phyloP scores from a whole-genome alignment of 176 grass and related monocot genomes.

The Avena insularis region DNA sequence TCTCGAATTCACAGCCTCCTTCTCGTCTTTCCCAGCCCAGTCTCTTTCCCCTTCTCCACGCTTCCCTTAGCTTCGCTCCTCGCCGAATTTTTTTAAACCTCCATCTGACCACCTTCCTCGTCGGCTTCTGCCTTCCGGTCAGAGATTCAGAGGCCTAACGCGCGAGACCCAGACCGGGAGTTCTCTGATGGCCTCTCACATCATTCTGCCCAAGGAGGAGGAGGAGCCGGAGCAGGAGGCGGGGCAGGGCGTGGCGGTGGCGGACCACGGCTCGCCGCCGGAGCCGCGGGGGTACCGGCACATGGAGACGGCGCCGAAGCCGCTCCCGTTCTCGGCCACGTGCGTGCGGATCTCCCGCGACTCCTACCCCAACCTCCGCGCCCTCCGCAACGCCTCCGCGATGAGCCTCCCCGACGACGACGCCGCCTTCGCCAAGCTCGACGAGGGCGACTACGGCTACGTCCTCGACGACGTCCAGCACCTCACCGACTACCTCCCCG shows the following conservation, averaged over 20 bases:
- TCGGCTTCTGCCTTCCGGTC: background rate
- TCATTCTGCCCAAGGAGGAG: conserved; percentile 62
- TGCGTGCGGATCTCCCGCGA: conserved; percentile 88
- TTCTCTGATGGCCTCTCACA: conserved; percentile 51
- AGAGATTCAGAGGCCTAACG: background rate
- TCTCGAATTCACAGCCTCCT: background rate
- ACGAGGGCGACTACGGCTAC: conserved; percentile 80
- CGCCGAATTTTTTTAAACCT: conserved; percentile 43
- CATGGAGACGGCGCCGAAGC: background rate
- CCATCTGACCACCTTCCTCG: background rate
- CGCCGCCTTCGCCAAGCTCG: conserved; percentile 54
- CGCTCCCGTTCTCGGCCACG: conserved; percentile 76
- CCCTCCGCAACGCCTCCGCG: conserved; percentile 51
- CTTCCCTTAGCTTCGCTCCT: background rate
- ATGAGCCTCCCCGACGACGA: conserved; percentile 46
- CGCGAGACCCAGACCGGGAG: conserved; percentile 12
- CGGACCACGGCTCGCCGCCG: conserved; percentile 50
- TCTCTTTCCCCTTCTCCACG: conserved; percentile 55
- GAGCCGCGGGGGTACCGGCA: conserved; percentile 26
- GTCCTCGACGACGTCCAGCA: conserved; percentile 95
- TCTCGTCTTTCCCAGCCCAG: background rate
- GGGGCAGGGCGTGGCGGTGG: conserved; percentile 42
- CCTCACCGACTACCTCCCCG: conserved; percentile 80
- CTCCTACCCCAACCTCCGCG: conserved; percentile 87
- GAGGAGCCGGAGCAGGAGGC: conserved; percentile 25